These are phyloP conservation scores for Pseudogymnoascus sp. DNA, from an alignment of 2,329 filamentous ascomycete genomes.

Conservation along the genomic window DNA sequence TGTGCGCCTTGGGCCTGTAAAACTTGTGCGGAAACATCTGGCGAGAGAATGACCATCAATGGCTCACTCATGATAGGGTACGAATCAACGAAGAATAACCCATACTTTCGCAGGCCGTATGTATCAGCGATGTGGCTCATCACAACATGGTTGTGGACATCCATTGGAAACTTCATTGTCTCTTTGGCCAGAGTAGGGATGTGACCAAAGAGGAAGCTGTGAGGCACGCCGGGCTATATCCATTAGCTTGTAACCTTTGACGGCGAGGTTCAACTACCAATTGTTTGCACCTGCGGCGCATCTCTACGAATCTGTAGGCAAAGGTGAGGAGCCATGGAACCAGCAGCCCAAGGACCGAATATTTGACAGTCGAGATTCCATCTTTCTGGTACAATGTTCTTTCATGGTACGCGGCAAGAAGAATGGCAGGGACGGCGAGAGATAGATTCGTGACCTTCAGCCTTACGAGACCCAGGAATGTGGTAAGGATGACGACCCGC, in stretches of 20 bases:
- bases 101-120: slow-evolving; percentile 15
- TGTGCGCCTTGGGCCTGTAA: slow-evolving; percentile 11
- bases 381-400: neutral
- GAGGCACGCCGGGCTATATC: slow-evolving; percentile 7
- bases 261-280: neutral
- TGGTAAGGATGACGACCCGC: neutral
- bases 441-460: neutral
- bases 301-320: neutral
- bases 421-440: neutral
- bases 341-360: slow-evolving; percentile 2
- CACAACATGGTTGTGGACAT: slow-evolving; percentile 1
- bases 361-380: slow-evolving; percentile 3
- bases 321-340: slow-evolving; percentile 11
- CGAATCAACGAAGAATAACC: slow-evolving; percentile 15
- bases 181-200: neutral
- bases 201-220: neutral
- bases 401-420: neutral
- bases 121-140: slow-evolving; percentile 3
- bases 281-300: neutral
- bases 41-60: slow-evolving; percentile 12
- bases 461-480: neutral
- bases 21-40: slow-evolving; percentile 10
- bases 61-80: slow-evolving; percentile 13
- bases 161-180: slow-evolving; percentile 5
- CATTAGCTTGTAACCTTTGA: neutral